These are phyloP conservation scores for Aspergillus neoniger DNA, from an alignment of 2,329 filamentous ascomycete species.

Conservation along the genomic window DNA sequence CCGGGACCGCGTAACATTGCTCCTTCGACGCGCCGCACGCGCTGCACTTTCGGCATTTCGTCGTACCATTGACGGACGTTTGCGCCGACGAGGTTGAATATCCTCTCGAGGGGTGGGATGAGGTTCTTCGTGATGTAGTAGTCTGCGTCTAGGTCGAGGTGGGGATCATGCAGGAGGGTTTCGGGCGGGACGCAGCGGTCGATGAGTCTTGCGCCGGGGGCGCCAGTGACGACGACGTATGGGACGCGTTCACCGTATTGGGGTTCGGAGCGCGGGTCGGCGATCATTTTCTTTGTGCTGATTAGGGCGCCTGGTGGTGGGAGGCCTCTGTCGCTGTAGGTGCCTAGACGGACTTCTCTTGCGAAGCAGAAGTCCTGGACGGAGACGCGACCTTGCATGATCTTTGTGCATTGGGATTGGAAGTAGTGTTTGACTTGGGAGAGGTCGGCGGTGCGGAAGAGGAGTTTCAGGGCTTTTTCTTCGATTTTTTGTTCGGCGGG, in stretches of 20 bases:
- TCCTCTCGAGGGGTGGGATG: slow-evolving; percentile 90
- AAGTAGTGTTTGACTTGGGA: slow-evolving; percentile 89
- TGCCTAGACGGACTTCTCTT: slow-evolving; percentile 84
- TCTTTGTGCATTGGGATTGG: slow-evolving; percentile 84
- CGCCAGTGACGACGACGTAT: slow-evolving; percentile 88
- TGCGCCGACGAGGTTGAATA: slow-evolving; percentile 93
- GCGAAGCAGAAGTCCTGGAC: slow-evolving; percentile 97
- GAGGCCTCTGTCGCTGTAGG: slow-evolving; percentile 77
- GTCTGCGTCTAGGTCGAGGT: slow-evolving; percentile 82
- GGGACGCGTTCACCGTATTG: slow-evolving; percentile 95
- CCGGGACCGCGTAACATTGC: slow-evolving; percentile 18
- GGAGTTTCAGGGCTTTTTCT: slow-evolving; percentile 81
- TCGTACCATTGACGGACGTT: slow-evolving; percentile 92
- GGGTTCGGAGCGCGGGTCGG: slow-evolving; percentile 82
- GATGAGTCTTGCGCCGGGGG: slow-evolving; percentile 79
- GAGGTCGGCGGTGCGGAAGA: slow-evolving; percentile 88
- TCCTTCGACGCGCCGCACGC: slow-evolving; percentile 64
- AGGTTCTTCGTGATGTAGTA: slow-evolving; percentile 98
- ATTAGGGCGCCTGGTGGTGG: slow-evolving; percentile 87
- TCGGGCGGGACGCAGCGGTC: slow-evolving; percentile 91
- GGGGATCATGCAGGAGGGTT: slow-evolving; percentile 71
- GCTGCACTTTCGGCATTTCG: slow-evolving; percentile 90
- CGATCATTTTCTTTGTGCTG: slow-evolving; percentile 80
- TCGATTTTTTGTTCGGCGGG: slow-evolving; percentile 96
- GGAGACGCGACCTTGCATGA: slow-evolving; percentile 84